phyloP scores from a whole-genome alignment of 495 filamentous ascomycete genomes.

The Talaromyces borbonicus region DNA sequence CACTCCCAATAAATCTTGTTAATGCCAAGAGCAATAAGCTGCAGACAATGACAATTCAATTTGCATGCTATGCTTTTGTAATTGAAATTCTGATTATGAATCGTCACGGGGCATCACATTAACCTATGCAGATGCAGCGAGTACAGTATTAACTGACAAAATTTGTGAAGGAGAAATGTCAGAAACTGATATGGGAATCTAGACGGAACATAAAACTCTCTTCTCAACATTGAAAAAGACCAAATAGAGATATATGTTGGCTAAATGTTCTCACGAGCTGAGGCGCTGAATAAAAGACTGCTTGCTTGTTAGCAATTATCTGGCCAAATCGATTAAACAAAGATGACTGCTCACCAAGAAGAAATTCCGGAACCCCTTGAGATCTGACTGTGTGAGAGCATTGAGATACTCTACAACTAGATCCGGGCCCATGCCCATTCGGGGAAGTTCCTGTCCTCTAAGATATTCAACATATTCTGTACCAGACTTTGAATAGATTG shows the following conservation, averaged over 20 bases:
- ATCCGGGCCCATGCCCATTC: conserved; percentile 43
- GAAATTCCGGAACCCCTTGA: conserved; percentile 46
- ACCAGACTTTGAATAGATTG: conserved; percentile 79
- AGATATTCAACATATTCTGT: conserved; percentile 47
- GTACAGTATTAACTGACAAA: no score
- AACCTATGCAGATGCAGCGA: no score
- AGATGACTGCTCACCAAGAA: conserved; percentile 35
- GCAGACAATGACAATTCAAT: no score
- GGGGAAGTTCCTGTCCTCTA: conserved; percentile 39
- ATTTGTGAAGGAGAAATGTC: no score
- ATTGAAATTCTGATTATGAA: no score
- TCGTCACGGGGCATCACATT: no score
- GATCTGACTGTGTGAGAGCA: conserved; percentile 39
- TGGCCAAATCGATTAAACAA: not conserved
- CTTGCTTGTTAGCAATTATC: conserved; percentile 9
- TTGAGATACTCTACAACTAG: conserved; percentile 46
- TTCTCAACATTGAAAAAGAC: not conserved
- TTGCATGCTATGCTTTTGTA: no score
- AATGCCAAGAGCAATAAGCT: no score
- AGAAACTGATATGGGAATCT: conserved; percentile 3
- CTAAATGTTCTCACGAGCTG: conserved; percentile 38
- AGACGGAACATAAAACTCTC: not conserved
- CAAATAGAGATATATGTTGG: no score
- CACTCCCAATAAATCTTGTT: no score
- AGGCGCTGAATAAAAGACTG: conserved; percentile 41